Conservation (phyloP, 331 rosid species). For the Acacia pycnantha region DNA sequence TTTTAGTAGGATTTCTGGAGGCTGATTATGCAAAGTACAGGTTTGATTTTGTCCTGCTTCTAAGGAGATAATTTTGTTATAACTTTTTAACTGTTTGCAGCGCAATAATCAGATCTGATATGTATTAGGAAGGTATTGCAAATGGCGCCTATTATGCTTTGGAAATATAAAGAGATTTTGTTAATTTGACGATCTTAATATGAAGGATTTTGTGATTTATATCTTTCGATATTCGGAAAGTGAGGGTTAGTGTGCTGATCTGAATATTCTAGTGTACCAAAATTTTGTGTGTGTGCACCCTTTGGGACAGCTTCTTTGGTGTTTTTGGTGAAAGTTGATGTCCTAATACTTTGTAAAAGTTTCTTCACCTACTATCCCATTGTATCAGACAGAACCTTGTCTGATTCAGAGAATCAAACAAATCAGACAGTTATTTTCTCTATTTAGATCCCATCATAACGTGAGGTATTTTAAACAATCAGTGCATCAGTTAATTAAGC, state of each 20-base stretch:
- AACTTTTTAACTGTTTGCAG: not conserved
- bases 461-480: not conserved
- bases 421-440: no score
- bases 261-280: not conserved
- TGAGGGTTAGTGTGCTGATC: not conserved
- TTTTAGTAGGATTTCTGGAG: constrained; percentile 94
- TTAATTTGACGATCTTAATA: not conserved
- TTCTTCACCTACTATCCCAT: no score
- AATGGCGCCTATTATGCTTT: not conserved
- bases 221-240: not conserved
- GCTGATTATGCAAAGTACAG: constrained; percentile 99
- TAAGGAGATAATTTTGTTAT: not conserved
- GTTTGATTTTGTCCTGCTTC: constrained; percentile 45
- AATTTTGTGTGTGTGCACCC: not conserved
- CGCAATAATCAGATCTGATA: constrained; percentile 6
- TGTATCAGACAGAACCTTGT: no score
- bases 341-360: no score
- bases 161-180: not conserved
- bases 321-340: not conserved
- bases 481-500: not conserved
- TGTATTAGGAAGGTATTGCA: not conserved
- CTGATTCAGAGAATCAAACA: no score
- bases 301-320: not conserved
- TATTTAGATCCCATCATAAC: not conserved
- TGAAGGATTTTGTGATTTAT: not conserved